Percentiles rank a stretch among this genome's conserved stretches.
Conservation (phyloP, 768 basidiomycete species). For the Cystofilobasidium macerans region DNA sequence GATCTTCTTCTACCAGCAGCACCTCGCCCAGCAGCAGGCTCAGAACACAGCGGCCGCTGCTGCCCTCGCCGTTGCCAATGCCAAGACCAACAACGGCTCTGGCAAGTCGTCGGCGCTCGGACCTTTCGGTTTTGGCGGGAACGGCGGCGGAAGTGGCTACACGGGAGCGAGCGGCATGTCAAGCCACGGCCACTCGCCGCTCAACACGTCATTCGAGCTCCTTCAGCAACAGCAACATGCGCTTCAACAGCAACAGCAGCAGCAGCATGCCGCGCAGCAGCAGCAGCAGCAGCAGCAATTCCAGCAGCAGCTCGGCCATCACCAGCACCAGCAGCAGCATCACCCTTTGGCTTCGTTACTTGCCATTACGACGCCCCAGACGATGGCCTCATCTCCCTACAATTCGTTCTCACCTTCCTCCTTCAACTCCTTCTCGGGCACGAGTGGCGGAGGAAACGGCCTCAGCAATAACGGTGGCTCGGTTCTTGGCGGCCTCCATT, state of each 20-base stretch:
- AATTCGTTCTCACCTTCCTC: slow-evolving; percentile 5
- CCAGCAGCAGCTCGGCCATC: no score
- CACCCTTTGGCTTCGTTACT: slow-evolving; percentile 3
- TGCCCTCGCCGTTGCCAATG: background rate
- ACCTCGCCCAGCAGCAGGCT: background rate
- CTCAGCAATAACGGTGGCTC: background rate
- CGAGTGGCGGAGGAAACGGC: background rate
- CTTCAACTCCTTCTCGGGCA: background rate
- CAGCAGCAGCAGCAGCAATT: slow-evolving; percentile 2
- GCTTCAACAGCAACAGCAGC: slow-evolving; percentile 11
- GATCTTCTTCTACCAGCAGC: slow-evolving; percentile 5
- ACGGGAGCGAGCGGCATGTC: slow-evolving; percentile 1
- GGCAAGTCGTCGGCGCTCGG: no score
- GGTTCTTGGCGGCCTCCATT: slow-evolving; percentile 8
- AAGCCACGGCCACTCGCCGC: background rate
- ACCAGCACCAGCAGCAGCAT: no score
- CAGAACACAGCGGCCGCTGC: background rate
- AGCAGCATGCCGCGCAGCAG: slow-evolving; percentile 2
- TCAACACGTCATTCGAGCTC: background rate
- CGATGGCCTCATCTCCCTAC: slow-evolving; percentile 4
- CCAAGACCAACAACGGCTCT: background rate
- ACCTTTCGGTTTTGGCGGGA: no score
- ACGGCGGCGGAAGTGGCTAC: no score
- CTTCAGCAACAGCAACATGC: background rate
- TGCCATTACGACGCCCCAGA: slow-evolving; percentile 2